Evolutionary conservation across 352 stramenopile genomes (phyloP), one percentile per base, ranked within the genome.

Genomic region (Thraustotheca clavata): DNA sequence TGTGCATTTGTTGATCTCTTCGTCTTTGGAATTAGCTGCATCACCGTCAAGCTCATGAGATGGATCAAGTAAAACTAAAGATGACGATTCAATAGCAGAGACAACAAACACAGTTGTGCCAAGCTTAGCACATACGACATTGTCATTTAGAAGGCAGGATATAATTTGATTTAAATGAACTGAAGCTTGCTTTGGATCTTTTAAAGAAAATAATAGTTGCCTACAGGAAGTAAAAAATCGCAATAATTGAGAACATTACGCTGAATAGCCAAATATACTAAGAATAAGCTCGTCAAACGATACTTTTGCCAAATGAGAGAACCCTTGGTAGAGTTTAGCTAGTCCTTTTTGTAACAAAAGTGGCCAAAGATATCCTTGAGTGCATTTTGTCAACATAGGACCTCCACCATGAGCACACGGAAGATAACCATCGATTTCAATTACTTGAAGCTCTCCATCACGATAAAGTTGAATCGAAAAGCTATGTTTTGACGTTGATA

Each of bases 281-380:
- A 47, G 0, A 34, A 59, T 1, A 26, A 59, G 49, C 29, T 59
- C 31, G 12, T 22, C 0, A 1, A 26, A 1, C 1, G 49, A 59
- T n/a, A 59, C 20, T 2, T 59, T 18, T 18, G 12, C 24, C 20
- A 59, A 14, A 11, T 9, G 1, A 0, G 1, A 11, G 29, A 47
- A 59, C 20, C 49, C 49, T 29, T 26, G 31, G 22, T 59, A 54
- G 35, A 63, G 34, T 35, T 63, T 63, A 22, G 55, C 55, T 27
- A 54, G 11, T 22, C 39, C 55, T 54, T 63, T 49, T 9, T 63
- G 55, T 27, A 63, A 27, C 27, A 63, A 11, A 14, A 63, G 3
- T 0, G 55, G 55, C 55, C 55, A 63, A 4, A 63, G 14, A 34
- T 60, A 20, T 18, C n/a, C 4, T 16, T 18, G 8, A 9, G 31